These are phyloP conservation scores for Conringia planisiliqua DNA, from an alignment of 345 rosid species.

Conservation along the genomic window DNA sequence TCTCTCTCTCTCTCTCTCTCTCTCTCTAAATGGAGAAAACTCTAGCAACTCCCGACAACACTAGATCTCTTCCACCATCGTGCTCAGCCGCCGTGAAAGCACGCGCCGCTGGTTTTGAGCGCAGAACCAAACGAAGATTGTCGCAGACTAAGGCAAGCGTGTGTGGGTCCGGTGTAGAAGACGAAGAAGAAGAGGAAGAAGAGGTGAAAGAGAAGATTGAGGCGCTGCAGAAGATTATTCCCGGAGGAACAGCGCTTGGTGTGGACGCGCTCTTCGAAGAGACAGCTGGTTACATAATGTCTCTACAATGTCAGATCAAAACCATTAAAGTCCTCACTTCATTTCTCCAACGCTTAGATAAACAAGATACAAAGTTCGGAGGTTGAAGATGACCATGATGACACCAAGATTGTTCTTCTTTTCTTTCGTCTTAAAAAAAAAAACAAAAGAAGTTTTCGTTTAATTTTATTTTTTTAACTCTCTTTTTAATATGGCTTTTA, in stretches of 20 bases:
- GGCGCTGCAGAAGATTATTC: constrained; percentile 72
- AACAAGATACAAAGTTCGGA: constrained; percentile 53
- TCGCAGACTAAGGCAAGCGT: constrained; percentile 23
- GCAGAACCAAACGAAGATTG: constrained; percentile 31
- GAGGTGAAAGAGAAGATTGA: constrained; percentile 49
- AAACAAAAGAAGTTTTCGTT: not conserved
- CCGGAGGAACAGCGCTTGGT: constrained; percentile 62
- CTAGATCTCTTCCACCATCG: constrained; percentile 11
- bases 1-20: not conserved
- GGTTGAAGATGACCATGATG: constrained; percentile 35
- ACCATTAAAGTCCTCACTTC: constrained; percentile 52
- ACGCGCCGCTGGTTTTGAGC: constrained; percentile 27
- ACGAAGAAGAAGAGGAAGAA: constrained; percentile 31
- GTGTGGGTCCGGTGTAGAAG: not conserved
- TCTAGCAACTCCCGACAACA: constrained; percentile 17
- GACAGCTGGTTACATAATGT: constrained; percentile 64
- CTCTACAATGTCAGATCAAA: constrained; percentile 58
- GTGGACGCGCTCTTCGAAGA: constrained; percentile 63
- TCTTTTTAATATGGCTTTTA: not conserved
- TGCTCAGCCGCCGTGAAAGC: constrained; percentile 20
- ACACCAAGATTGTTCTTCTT: constrained; percentile 18
- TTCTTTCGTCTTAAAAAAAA: not conserved
- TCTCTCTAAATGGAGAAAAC: constrained; percentile 35
- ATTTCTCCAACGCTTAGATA: constrained; percentile 48
- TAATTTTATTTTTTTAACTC: not conserved